phyloP scores from a whole-genome alignment of 2,329 filamentous ascomycete species.

The Sporothrix inflata region DNA sequence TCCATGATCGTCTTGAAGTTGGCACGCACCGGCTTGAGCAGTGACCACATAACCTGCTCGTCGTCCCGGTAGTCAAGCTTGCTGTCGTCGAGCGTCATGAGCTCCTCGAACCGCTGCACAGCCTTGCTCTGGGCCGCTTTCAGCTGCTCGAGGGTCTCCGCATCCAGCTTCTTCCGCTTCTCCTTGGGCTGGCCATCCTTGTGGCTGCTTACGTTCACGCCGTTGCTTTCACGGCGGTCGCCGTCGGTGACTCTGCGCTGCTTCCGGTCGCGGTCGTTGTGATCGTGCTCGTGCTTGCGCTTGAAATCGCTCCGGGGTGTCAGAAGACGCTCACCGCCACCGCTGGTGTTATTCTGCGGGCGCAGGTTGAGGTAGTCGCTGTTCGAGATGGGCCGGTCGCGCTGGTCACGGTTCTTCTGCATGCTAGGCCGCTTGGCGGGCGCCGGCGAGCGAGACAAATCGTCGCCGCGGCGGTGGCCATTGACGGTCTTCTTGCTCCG shows the following conservation, averaged over 20 bases:
- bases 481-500: conserved; percentile 86
- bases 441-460: conserved; percentile 63
- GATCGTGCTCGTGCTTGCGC: conserved; percentile 62
- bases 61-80: conserved; percentile 43
- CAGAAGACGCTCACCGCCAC: conserved; percentile 50
- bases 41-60: conserved; percentile 45
- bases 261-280: conserved; percentile 55
- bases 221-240: conserved; percentile 36
- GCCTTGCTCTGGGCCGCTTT: conserved; percentile 43
- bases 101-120: conserved; percentile 44
- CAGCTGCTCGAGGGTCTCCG: conserved; percentile 43
- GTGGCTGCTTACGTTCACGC: conserved; percentile 36
- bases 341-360: conserved; percentile 29
- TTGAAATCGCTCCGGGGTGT: conserved; percentile 59
- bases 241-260: conserved; percentile 33
- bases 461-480: conserved; percentile 63
- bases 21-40: conserved; percentile 43
- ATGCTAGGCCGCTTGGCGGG: conserved; percentile 58
- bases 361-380: conserved; percentile 36
- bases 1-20: conserved; percentile 47
- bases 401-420: conserved; percentile 51
- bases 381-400: conserved; percentile 46
- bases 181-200: conserved; percentile 44
- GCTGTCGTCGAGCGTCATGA: conserved; percentile 44
- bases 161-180: conserved; percentile 42